A percentile compares a stretch with the other conserved stretches of the same genome.
These are phyloP conservation scores for Pseudogymnoascus destructans DNA, from an alignment of 2,329 filamentous ascomycete genomes.

Conservation along the genomic window DNA sequence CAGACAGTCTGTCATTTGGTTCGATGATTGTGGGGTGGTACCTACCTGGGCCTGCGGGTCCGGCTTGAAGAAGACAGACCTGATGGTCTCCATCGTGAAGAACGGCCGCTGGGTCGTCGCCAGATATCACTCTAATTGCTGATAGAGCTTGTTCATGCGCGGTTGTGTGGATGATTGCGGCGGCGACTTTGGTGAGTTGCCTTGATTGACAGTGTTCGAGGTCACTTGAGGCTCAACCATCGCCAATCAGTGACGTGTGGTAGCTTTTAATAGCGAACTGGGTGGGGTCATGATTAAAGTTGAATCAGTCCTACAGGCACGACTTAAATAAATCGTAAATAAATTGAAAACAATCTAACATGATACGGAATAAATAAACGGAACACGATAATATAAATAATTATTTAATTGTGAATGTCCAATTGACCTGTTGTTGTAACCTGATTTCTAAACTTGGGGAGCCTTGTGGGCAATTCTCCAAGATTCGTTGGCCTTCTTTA, in stretches of 20 bases:
- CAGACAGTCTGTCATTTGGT: constrained; percentile 10
- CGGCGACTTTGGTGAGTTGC: constrained; percentile 1
- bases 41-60: constrained; percentile 84
- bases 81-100: constrained; percentile 68
- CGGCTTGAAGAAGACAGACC: constrained; percentile 76
- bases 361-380: not conserved
- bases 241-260: constrained; percentile 8
- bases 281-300: constrained; percentile 4
- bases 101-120: not conserved
- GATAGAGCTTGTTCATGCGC: constrained; percentile 4
- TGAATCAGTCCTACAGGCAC: constrained; percentile 1
- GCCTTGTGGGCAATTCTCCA: constrained; percentile 8
- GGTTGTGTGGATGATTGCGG: not conserved
- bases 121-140: not conserved
- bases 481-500: constrained; percentile 7
- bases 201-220: not conserved
- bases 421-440: not conserved
- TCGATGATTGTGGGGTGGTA: constrained; percentile 11
- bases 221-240: constrained; percentile 9
- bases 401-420: not conserved
- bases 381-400: not conserved
- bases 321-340: not conserved
- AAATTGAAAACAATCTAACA: not conserved
- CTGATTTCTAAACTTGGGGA: not conserved
- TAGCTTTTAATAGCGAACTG: not conserved